Evolutionary conservation across 2,329 filamentous ascomycete genomes (phyloP).

Genomic region (Chrysoporthe deuterocubensis): DNA sequence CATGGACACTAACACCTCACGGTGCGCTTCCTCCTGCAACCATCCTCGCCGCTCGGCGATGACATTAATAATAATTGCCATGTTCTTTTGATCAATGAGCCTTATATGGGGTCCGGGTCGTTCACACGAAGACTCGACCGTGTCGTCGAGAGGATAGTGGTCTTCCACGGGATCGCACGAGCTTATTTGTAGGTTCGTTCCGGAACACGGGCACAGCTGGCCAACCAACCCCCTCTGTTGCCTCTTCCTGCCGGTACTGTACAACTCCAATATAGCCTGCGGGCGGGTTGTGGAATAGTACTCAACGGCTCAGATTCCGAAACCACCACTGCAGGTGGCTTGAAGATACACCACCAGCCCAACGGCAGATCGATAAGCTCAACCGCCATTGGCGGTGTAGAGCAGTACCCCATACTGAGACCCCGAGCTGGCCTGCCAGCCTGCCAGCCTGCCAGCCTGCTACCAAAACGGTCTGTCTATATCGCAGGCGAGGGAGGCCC

Average conservation of each 20-base stretch:
- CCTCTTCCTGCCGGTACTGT: neutral
- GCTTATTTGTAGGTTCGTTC: neutral
- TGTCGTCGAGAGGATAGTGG: too few species aligned
- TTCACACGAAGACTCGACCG: neutral
- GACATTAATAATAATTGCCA: neutral
- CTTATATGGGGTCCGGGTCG: neutral
- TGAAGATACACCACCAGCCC: slow-evolving; percentile 5
- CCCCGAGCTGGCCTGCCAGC: neutral
- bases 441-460: neutral
- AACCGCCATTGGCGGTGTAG: slow-evolving; percentile 29
- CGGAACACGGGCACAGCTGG: neutral
- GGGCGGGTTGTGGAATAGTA: neutral
- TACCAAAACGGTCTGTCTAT: neutral
- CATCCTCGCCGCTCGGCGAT: neutral
- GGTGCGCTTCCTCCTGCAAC: slow-evolving; percentile 1
- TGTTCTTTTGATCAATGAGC: neutral
- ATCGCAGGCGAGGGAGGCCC: neutral
- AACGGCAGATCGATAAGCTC: slow-evolving; percentile 19
- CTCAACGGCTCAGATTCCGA: slow-evolving; percentile 4
- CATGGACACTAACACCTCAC: neutral
- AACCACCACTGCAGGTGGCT: slow-evolving; percentile 14
- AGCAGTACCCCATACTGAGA: neutral
- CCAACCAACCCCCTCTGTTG: neutral
- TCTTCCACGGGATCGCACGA: neutral
- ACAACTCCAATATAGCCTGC: neutral